These are phyloP conservation scores for Trapa bicornis DNA, from an alignment of 345 rosid genomes.

Conservation along the genomic window DNA sequence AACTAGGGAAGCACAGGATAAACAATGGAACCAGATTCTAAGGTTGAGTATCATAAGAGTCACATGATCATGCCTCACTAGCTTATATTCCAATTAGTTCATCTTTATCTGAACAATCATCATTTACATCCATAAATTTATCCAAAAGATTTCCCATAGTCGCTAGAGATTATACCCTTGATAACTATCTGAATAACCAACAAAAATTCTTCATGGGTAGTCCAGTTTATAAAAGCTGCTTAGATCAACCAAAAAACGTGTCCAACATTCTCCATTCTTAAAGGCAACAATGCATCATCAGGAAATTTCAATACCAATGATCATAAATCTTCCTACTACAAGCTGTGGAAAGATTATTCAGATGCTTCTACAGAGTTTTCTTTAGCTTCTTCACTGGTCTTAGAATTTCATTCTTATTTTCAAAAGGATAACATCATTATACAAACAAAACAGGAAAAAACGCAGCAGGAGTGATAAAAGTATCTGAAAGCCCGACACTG, in stretches of 20 bases:
- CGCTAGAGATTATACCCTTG: background rate
- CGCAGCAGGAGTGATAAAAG: background rate
- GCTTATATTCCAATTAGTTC: too few relatives aligned
- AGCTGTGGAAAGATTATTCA: background rate
- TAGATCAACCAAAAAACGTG: background rate
- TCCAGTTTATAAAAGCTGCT: background rate
- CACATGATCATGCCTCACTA: too few relatives aligned
- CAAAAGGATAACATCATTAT: background rate
- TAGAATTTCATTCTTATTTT: background rate
- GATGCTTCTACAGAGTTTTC: background rate
- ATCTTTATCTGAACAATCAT: too few relatives aligned
- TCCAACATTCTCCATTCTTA: background rate
- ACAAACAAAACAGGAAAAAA: background rate
- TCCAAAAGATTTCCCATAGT: background rate
- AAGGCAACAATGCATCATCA: background rate
- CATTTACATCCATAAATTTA: too few relatives aligned
- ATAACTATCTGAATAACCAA: background rate
- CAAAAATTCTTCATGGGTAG: background rate
- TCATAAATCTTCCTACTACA: background rate
- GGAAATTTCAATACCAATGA: background rate
- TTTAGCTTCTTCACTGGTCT: background rate
- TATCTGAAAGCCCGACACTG: background rate
- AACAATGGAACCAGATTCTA: too few relatives aligned
- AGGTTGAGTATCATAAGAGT: too few relatives aligned
- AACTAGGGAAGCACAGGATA: background rate